Evolutionary conservation across 345 rosid species (phyloP).

Genomic region (Nasturtium officinale): DNA sequence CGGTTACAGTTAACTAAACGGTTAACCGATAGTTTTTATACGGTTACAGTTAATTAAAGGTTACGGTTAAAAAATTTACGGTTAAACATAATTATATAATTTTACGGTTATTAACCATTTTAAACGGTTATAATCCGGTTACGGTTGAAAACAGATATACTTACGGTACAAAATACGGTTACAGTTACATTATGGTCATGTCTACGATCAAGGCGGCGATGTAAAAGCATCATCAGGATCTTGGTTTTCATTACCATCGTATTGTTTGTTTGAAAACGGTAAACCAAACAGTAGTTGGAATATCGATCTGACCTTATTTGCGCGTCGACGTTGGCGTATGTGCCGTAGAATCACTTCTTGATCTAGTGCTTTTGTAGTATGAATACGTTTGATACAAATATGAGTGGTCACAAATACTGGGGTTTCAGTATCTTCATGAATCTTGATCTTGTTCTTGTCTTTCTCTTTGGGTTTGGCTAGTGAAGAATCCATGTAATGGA

Average conservation of each 20-base stretch:
- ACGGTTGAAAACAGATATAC: no score
- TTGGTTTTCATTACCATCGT: not conserved
- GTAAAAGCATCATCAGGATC: slow-evolving; percentile 18
- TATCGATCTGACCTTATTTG: slow-evolving; percentile 29
- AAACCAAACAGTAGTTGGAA: slow-evolving; percentile 30
- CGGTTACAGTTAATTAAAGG: no score
- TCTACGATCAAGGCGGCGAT: no score
- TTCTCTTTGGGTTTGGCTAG: slow-evolving; percentile 29
- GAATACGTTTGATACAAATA: slow-evolving; percentile 26
- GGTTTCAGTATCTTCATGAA: slow-evolving; percentile 3
- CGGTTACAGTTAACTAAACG: no score
- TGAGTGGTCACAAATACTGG: slow-evolving; percentile 30
- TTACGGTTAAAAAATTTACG: no score
- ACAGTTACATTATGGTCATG: no score
- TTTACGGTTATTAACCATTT: no score
- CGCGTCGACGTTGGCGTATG: slow-evolving; percentile 34
- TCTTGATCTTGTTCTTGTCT: slow-evolving; percentile 28
- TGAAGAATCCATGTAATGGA: slow-evolving; percentile 33
- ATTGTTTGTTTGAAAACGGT: slow-evolving; percentile 11
- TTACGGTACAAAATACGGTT: no score
- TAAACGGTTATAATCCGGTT: no score
- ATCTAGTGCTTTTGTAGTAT: slow-evolving; percentile 34
- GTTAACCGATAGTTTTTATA: no score
- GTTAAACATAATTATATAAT: no score
- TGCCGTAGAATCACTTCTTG: slow-evolving; percentile 28